Evolutionary conservation across 2,329 filamentous ascomycete species (phyloP).

Genomic region (Dactylellina sp.): DNA sequence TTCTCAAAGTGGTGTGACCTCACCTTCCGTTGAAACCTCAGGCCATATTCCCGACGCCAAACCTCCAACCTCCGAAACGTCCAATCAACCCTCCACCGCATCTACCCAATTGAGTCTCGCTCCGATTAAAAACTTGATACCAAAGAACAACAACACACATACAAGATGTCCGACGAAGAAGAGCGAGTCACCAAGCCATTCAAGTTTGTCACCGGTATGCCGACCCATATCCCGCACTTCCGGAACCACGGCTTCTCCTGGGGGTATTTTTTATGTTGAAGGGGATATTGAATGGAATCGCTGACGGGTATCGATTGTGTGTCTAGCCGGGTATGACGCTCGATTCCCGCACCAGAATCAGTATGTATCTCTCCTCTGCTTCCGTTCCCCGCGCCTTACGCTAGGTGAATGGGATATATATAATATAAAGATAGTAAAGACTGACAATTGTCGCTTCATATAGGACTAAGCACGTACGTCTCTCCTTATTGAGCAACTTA

Average conservation of each 20-base stretch:
- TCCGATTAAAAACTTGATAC: not conserved
- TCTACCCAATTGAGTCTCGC: conserved; percentile 13
- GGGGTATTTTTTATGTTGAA: no score
- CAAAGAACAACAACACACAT: not conserved
- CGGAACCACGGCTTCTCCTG: conserved; percentile 26
- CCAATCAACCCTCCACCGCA: not conserved
- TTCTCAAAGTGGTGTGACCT: conserved; percentile 55
- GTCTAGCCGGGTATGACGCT: conserved; percentile 86
- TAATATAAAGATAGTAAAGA: not conserved
- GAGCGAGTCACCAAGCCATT: conserved; percentile 97
- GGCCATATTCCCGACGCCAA: conserved; percentile 7
- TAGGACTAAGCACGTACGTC: conserved; percentile 60
- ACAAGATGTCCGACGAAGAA: conserved; percentile 80
- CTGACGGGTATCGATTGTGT: conserved; percentile 59
- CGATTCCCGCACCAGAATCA: conserved; percentile 99
- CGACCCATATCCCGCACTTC: conserved; percentile 60
- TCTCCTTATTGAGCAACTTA: not conserved
- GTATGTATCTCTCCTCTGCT: conserved; percentile 63
- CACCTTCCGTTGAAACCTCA: conserved; percentile 17
- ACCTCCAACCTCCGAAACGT: conserved; percentile 3
- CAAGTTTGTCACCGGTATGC: conserved; percentile 99
- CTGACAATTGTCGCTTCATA: conserved; percentile 7
- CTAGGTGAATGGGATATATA: not conserved
- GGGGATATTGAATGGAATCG: not conserved
- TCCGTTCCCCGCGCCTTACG: not conserved